Percentiles rank a stretch among this genome's conserved stretches.
These are phyloP conservation scores for Dioscorea alata DNA, from an alignment of 106 monocot genomes.

Conservation along the genomic window DNA sequence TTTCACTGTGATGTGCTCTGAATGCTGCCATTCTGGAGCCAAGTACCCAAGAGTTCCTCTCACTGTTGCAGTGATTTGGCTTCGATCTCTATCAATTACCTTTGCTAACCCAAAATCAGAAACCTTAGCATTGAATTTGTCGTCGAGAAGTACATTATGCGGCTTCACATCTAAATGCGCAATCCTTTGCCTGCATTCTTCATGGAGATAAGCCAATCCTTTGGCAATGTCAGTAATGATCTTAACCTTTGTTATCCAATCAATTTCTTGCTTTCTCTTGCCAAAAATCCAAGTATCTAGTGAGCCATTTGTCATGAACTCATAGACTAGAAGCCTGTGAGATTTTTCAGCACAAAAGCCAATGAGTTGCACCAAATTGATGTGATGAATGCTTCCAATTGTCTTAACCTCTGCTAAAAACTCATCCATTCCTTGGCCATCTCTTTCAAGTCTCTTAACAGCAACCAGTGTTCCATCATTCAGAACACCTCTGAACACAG, in stretches of 20 bases:
- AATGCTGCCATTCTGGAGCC: conserved; percentile 18
- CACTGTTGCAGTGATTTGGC: conserved; percentile 8
- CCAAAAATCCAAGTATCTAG: no score
- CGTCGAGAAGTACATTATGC: conserved; percentile 14
- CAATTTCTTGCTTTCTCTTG: not conserved
- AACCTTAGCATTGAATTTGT: conserved; percentile 16
- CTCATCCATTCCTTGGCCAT: conserved; percentile 5
- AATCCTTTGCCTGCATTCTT: conserved; percentile 14
- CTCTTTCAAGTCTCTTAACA: not conserved
- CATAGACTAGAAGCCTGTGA: conserved; percentile 26
- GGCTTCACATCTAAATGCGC: conserved; percentile 22
- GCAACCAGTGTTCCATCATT: not conserved
- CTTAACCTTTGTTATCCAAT: conserved; percentile 6
- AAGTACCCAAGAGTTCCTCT: conserved; percentile 18
- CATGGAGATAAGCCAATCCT: conserved; percentile 16
- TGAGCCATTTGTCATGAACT: conserved; percentile 15
- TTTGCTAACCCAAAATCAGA: conserved; percentile 22
- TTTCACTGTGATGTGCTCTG: conserved; percentile 2
- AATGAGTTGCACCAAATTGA: conserved; percentile 24
- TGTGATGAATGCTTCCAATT: conserved; percentile 23
- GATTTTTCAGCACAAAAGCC: conserved; percentile 32
- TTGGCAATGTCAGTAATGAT: conserved; percentile 5
- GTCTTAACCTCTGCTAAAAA: conserved; percentile 9
- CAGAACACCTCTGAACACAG: not conserved
- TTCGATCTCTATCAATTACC: conserved; percentile 7